A percentile compares a stretch with the other conserved stretches of the same genome.
phyloP scores from a whole-genome alignment of 192 early-diverging fungal genomes.

The Obelidium mucronatum region DNA sequence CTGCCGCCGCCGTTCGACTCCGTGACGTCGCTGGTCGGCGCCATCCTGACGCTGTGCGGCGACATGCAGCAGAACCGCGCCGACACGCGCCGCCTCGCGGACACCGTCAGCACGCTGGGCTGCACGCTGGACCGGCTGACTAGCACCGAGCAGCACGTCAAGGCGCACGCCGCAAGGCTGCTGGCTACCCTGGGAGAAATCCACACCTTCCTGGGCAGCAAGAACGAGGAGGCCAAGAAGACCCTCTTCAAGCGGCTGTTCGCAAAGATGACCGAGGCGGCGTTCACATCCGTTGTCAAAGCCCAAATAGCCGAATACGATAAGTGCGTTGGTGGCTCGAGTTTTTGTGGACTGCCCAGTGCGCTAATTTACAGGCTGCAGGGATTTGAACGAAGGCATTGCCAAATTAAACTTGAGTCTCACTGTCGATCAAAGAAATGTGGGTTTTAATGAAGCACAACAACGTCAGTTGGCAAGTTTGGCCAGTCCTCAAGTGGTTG shows the following conservation, averaged over 20 bases:
- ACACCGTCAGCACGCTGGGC: not conserved
- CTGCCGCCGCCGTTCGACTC: not conserved
- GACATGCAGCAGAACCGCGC: not conserved
- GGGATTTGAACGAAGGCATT: not conserved
- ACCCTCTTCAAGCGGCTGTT: not conserved
- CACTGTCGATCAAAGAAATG: not conserved
- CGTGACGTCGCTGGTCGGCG: not conserved
- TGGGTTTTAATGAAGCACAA: not conserved
- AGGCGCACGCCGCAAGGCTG: not conserved
- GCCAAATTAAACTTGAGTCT: not conserved
- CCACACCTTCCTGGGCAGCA: not conserved
- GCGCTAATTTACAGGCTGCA: not conserved
- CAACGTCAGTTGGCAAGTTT: no score
- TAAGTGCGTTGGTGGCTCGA: not conserved
- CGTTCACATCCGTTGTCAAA: no score
- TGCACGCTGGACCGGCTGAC: not conserved
- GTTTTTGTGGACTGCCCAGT: not conserved
- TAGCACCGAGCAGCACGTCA: not conserved
- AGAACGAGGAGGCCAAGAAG: not conserved
- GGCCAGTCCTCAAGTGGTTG: no score
- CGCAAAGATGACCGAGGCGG: not conserved
- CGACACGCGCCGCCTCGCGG: not conserved
- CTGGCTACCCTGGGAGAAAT: not conserved
- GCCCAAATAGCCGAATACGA: not conserved
- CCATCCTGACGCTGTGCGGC: not conserved